These are phyloP conservation scores for Combretum micranthum DNA, from an alignment of 345 rosid species.

Conservation along the genomic window DNA sequence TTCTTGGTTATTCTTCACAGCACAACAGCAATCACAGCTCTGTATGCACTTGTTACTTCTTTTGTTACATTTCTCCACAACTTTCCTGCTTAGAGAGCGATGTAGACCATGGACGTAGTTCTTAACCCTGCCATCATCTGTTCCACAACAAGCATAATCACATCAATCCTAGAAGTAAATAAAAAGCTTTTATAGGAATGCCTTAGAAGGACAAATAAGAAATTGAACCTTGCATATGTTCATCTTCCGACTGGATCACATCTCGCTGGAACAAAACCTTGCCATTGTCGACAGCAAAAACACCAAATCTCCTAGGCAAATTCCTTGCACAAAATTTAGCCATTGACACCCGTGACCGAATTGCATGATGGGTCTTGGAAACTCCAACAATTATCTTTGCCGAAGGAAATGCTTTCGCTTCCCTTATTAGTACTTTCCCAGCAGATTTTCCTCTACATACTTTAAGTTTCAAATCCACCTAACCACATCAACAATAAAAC, in stretches of 20 bases:
- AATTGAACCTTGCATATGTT: conserved; percentile 18
- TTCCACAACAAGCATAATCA: background rate
- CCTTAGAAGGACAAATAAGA: background rate
- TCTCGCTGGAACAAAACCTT: conserved; percentile 61
- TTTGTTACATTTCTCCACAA: conserved; percentile 9
- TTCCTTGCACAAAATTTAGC: conserved; percentile 83
- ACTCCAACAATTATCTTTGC: conserved; percentile 63
- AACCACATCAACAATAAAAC: conserved; percentile 5
- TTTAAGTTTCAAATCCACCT: conserved; percentile 92
- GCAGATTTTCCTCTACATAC: conserved; percentile 73
- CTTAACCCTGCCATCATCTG: conserved; percentile 9
- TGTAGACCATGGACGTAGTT: conserved; percentile 4
- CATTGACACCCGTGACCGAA: conserved; percentile 52
- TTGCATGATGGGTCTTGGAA: conserved; percentile 39
- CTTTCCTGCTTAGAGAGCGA: conserved; percentile 3
- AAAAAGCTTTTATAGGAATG: background rate
- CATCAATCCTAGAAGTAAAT: background rate
- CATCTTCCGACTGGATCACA: conserved; percentile 9
- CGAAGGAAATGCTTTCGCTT: conserved; percentile 53
- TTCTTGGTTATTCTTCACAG: conserved; percentile 5
- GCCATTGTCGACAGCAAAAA: conserved; percentile 69
- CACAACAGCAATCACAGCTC: background rate
- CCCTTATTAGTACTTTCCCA: conserved; percentile 59
- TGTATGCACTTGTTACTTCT: conserved; percentile 8
- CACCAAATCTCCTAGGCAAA: conserved; percentile 45